Percentiles rank a stretch among this genome's conserved stretches.
Evolutionary conservation across 164 flowering plant species (phyloP).

Genomic region (Cinnamomum chago): DNA sequence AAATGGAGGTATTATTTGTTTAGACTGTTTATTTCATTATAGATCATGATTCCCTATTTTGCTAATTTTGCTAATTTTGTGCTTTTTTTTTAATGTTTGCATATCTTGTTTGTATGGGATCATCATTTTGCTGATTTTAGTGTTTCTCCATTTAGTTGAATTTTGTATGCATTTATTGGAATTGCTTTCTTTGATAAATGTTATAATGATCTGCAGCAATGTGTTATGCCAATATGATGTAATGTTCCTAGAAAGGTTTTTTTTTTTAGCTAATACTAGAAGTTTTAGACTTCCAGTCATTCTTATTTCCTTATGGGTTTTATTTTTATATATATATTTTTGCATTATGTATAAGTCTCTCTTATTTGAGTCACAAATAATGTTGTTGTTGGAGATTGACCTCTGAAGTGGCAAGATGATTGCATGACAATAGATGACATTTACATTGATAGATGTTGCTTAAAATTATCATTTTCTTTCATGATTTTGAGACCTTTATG

Average conservation of each 20-base stretch:
- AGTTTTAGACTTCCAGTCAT: background rate
- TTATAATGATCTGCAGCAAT: background rate
- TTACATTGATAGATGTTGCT: background rate
- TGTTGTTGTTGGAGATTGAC: background rate
- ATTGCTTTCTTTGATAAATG: background rate
- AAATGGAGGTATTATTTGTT: slow-evolving; percentile 30
- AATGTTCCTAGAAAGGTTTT: background rate
- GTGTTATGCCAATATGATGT: background rate
- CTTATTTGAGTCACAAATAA: background rate
- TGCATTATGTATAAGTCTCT: background rate
- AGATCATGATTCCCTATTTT: background rate
- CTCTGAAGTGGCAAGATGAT: background rate
- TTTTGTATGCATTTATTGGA: too few species aligned
- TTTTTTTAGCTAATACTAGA: background rate
- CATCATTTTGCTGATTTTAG: too few species aligned
- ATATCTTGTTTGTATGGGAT: too few species aligned
- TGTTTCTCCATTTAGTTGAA: too few species aligned
- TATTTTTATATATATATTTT: too few species aligned
- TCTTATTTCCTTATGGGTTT: background rate
- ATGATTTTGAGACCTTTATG: background rate
- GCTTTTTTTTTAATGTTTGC: background rate
- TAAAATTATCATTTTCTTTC: too few species aligned
- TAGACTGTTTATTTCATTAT: background rate
- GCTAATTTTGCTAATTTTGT: background rate
- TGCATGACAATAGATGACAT: background rate